Conservation (phyloP, 176 grass and related monocot genomes). For the Alopecurus myosuroides region DNA sequence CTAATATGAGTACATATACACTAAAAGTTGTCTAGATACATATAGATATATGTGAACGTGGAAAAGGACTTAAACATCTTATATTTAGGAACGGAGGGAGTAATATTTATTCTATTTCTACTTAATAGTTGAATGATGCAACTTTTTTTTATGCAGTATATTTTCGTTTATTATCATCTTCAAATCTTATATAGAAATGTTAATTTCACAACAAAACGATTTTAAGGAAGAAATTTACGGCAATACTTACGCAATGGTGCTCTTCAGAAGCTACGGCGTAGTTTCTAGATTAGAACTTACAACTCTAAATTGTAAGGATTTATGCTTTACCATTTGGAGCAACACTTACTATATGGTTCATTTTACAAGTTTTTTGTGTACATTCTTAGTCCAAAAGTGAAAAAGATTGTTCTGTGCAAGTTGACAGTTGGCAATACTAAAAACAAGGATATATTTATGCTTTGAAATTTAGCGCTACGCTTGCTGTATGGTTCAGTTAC, state of each 20-base stretch:
- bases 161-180: not conserved
- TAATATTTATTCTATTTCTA: not conserved
- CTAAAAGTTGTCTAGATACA: no score
- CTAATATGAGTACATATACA: no score
- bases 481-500: not conserved
- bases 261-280: no score
- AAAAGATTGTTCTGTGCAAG: not conserved
- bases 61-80: no score
- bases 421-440: not conserved
- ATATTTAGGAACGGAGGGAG: no score
- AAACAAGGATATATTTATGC: not conserved
- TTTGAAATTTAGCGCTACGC: not conserved
- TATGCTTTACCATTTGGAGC: not conserved
- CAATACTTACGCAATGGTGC: no score
- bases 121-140: not conserved
- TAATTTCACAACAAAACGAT: no score
- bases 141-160: not conserved
- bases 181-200: not conserved
- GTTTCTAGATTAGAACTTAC: not conserved
- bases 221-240: no score
- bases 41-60: no score
- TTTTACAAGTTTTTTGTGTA: not conserved
- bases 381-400: not conserved
- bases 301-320: not conserved
- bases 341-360: not conserved